Base-by-base conservation (phyloP, 2,329 filamentous ascomycete species). In the Fonsecaea monophora region DNA sequence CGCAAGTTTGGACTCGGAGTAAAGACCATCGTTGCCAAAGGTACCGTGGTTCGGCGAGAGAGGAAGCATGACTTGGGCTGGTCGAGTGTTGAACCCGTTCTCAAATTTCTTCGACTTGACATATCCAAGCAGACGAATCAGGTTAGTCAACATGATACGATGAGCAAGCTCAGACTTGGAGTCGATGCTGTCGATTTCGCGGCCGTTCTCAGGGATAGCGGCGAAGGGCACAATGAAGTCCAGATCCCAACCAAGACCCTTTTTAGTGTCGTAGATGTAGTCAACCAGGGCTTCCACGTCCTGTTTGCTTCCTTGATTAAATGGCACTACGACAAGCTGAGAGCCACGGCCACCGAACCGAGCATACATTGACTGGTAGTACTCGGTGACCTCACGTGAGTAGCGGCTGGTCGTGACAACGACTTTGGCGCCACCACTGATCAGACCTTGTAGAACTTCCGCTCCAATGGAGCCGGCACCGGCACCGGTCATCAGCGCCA, bases 231-330 rank as follows among this genome's bases (percentile, higher is more conserved):
- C 87, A 69, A 99, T 90, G 78, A 90, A 97, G 81, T 99, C 95
- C 42, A 99, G 87, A 80, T 99, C 95, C 95, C 96, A 99, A 71
- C 95, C 95, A 9, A 99, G 90, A 70, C 96, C 96, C 77, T 90
- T 94, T 89, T 98, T 99, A 70, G 90, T 80, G 77, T 98, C 94
- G 78, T 97, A 99, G 77, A 99, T 96, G 83, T 98, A 99, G 68
- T 97, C 87, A 60, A 99, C 85, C 7, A 99, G 86, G 55, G 93
- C 93, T 79, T 98, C 92, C 40, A 97, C 92, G 77, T 99, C 95
- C 79, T 98, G 94, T 83, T 97, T 96, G 84, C 94, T 98, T 71
- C 94, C 95, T 80, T 97, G 94, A 81, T 99, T 99, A 87, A 99
- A 99, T 58, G 96, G 95, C 63, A 98, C 96, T 63, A 99, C 95